Conservation (phyloP, 208 protist genomes). For the Trypanosomatidae sp. region DNA sequence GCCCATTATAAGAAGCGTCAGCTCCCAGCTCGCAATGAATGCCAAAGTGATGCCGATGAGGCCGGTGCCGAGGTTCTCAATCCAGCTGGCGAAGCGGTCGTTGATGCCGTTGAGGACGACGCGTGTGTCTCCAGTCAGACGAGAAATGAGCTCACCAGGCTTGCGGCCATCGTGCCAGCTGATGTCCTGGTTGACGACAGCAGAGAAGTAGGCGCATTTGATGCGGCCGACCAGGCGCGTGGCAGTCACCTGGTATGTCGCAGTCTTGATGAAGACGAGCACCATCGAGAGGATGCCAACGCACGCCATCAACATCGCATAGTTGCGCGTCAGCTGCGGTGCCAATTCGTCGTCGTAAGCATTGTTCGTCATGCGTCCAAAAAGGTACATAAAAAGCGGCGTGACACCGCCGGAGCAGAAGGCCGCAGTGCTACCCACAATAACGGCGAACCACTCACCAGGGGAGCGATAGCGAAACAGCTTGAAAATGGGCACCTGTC, state of each 20-base stretch:
- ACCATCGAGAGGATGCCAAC: slow-evolving; percentile 48
- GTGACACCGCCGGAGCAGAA: slow-evolving; percentile 55
- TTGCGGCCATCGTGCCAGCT: slow-evolving; percentile 82
- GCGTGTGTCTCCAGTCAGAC: slow-evolving; percentile 68
- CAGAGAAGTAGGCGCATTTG: slow-evolving; percentile 47
- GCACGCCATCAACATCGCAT: slow-evolving; percentile 48
- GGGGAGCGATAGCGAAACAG: slow-evolving; percentile 68
- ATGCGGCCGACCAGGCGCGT: slow-evolving; percentile 54
- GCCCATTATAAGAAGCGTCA: slow-evolving; percentile 72
- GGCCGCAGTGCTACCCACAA: slow-evolving; percentile 63
- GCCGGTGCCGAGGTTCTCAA: slow-evolving; percentile 68
- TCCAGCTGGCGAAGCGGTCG: slow-evolving; percentile 74
- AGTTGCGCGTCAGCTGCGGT: slow-evolving; percentile 53
- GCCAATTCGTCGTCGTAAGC: slow-evolving; percentile 41
- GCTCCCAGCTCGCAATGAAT: slow-evolving; percentile 72
- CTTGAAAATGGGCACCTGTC: slow-evolving; percentile 47
- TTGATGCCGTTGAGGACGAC: slow-evolving; percentile 88
- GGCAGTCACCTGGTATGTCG: slow-evolving; percentile 37
- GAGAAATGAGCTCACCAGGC: slow-evolving; percentile 67
- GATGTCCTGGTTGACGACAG: slow-evolving; percentile 77
- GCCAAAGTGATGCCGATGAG: slow-evolving; percentile 82
- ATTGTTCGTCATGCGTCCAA: slow-evolving; percentile 73
- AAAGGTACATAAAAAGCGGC: slow-evolving; percentile 79
- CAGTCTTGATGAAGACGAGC: slow-evolving; percentile 48
- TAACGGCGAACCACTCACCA: slow-evolving; percentile 53